Percentiles rank a stretch among this genome's conserved stretches.
Conservation (phyloP, 2,329 filamentous ascomycete genomes). For the Fusarium neocosmosporiellum region DNA sequence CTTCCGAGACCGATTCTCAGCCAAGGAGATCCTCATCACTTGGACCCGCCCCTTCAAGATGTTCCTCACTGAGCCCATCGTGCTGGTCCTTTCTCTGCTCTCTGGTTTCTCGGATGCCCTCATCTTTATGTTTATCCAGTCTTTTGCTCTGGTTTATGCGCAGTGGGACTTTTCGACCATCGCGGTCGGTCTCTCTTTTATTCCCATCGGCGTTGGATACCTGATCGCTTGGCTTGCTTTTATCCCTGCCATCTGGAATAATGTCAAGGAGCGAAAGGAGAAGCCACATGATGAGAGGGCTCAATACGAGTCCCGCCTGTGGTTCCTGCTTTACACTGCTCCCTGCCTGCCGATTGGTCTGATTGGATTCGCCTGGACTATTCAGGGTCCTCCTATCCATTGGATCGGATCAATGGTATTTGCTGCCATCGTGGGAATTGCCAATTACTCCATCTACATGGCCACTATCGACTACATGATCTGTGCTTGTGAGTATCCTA, state of each 20-base stretch:
- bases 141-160: slow-evolving; percentile 73
- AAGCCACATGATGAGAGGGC: slow-evolving; percentile 67
- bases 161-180: slow-evolving; percentile 73
- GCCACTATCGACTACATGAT: slow-evolving; percentile 81
- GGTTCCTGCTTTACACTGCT: slow-evolving; percentile 71
- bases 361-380: slow-evolving; percentile 77
- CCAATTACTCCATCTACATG: slow-evolving; percentile 81
- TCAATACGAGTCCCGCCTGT: slow-evolving; percentile 76
- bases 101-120: slow-evolving; percentile 79
- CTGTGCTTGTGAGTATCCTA: slow-evolving; percentile 34
- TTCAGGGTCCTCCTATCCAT: slow-evolving; percentile 69
- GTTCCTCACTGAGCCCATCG: slow-evolving; percentile 80
- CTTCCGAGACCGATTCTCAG: slow-evolving; percentile 68
- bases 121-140: slow-evolving; percentile 83
- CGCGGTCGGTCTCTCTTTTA: slow-evolving; percentile 69
- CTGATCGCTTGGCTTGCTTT: slow-evolving; percentile 70
- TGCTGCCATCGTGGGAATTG: slow-evolving; percentile 74
- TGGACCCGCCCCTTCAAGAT: slow-evolving; percentile 77
- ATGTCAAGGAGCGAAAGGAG: slow-evolving; percentile 61
- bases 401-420: slow-evolving; percentile 78
- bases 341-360: slow-evolving; percentile 74
- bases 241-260: slow-evolving; percentile 66
- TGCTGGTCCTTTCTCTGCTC: slow-evolving; percentile 75
- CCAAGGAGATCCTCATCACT: slow-evolving; percentile 65
- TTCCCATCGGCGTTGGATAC: slow-evolving; percentile 76